These are phyloP conservation scores for Chaetomium tenue DNA, from an alignment of 495 filamentous ascomycete species.

Conservation along the genomic window DNA sequence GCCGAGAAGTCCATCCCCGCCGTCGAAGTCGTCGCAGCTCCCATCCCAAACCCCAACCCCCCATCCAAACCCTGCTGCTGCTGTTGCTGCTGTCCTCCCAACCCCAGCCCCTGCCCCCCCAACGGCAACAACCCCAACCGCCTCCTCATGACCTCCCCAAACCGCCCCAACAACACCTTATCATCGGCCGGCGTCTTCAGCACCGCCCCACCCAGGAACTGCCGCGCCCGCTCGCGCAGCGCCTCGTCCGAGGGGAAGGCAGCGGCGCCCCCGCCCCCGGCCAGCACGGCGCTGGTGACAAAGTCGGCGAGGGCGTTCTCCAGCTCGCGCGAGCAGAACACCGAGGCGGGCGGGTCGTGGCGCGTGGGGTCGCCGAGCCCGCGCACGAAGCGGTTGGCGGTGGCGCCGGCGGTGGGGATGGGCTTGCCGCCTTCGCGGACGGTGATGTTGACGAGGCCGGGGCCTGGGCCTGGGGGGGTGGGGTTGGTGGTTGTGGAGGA, in stretches of 20 bases:
- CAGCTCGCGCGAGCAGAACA: conserved; percentile 56
- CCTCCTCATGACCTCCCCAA: conserved; percentile 42
- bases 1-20: conserved; percentile 22
- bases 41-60: background rate
- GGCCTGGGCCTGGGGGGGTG: too few species aligned
- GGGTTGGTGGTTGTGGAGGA: too few species aligned
- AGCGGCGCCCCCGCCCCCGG: conserved; percentile 2
- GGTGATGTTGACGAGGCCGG: conserved; percentile 27
- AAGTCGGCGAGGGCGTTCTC: conserved; percentile 48
- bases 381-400: conserved; percentile 43
- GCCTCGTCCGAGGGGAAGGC: conserved; percentile 44
- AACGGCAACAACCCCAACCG: conserved; percentile 16
- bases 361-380: conserved; percentile 32
- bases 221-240: conserved; percentile 42
- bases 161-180: conserved; percentile 46
- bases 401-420: conserved; percentile 38
- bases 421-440: conserved; percentile 37
- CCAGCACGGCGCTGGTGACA: conserved; percentile 34
- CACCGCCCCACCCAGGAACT: conserved; percentile 38
- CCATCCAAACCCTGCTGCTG: background rate
- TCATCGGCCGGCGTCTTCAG: conserved; percentile 50
- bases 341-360: conserved; percentile 41
- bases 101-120: background rate
- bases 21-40: conserved; percentile 9
- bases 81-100: background rate